phyloP scores from a whole-genome alignment of 768 basidiomycete species.

The Calvatia gigantea region DNA sequence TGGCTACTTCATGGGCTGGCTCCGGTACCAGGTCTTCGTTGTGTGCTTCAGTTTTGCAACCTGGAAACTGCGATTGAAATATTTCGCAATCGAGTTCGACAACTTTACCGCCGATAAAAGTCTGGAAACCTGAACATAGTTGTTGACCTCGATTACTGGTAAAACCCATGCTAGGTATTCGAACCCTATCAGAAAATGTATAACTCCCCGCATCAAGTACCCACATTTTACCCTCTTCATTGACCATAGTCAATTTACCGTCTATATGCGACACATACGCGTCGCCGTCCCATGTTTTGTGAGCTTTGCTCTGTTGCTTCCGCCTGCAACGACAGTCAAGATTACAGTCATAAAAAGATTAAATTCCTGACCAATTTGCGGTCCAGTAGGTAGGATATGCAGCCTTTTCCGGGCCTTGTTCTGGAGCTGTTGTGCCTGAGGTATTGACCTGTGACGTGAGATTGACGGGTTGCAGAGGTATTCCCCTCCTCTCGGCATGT shows the following conservation, averaged over 20 bases:
- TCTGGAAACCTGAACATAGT: constrained; percentile 42
- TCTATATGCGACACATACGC: constrained; percentile 53
- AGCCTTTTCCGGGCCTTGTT: constrained; percentile 21
- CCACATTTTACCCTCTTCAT: constrained; percentile 71
- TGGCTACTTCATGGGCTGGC: constrained; percentile 17
- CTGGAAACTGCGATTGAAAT: constrained; percentile 48
- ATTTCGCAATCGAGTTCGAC: constrained; percentile 58
- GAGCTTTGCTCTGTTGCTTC: constrained; percentile 68
- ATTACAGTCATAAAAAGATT: neutral
- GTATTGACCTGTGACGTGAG: constrained; percentile 4
- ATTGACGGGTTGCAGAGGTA: constrained; percentile 8
- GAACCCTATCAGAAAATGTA: neutral
- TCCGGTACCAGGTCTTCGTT: neutral
- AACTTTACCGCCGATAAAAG: constrained; percentile 55
- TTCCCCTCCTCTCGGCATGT: neutral
- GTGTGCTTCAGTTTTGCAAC: constrained; percentile 20
- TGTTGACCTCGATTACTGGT: constrained; percentile 56
- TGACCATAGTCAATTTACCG: constrained; percentile 56
- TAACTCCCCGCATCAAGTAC: constrained; percentile 13
- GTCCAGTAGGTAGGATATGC: constrained; percentile 44
- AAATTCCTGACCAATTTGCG: constrained; percentile 56
- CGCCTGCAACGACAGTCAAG: constrained; percentile 45
- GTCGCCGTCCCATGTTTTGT: constrained; percentile 87
- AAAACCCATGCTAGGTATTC: constrained; percentile 49
- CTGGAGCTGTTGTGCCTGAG: constrained; percentile 6